These are phyloP conservation scores for Fragaria nilgerrensis DNA, from an alignment of 306 rosid genomes.

Conservation along the genomic window DNA sequence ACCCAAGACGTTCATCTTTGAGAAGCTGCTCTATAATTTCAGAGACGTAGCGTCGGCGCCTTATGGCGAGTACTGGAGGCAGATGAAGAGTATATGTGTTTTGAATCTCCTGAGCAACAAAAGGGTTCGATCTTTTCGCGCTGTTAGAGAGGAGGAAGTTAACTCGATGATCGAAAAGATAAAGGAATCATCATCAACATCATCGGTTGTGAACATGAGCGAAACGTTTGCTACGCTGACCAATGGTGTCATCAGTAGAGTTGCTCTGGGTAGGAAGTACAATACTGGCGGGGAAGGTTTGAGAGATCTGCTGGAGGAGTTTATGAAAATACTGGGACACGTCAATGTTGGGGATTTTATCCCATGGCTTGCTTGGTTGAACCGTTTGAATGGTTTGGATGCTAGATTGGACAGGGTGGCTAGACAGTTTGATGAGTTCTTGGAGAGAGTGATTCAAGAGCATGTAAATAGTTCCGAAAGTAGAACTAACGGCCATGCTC, in stretches of 20 bases:
- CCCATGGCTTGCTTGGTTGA: slow-evolving; percentile 54
- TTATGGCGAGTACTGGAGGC: slow-evolving; percentile 14
- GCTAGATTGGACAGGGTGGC: slow-evolving; percentile 34
- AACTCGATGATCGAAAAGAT: slow-evolving; percentile 18
- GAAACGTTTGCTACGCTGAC: slow-evolving; percentile 24
- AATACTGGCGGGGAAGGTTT: slow-evolving; percentile 23
- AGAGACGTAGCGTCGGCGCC: not conserved
- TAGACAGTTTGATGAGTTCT: slow-evolving; percentile 34
- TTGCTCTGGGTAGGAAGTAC: slow-evolving; percentile 48
- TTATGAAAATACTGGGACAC: slow-evolving; percentile 31
- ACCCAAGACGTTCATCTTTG: not conserved
- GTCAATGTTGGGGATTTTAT: slow-evolving; percentile 40
- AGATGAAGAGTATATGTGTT: slow-evolving; percentile 1
- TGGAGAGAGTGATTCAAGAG: slow-evolving; percentile 45
- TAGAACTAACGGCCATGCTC: not conserved
- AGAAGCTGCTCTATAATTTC: not conserved
- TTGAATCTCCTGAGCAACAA: slow-evolving; percentile 8
- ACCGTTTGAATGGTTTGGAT: slow-evolving; percentile 30
- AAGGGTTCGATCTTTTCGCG: slow-evolving; percentile 1
- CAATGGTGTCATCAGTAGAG: slow-evolving; percentile 39
- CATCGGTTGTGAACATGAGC: slow-evolving; percentile 32
- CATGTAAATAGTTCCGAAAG: slow-evolving; percentile 20
- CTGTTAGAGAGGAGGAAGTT: slow-evolving; percentile 9
- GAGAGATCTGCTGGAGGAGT: slow-evolving; percentile 17
- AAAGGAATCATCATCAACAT: slow-evolving; percentile 1